Evolutionary conservation across 768 basidiomycete species (phyloP).

Genomic region (Leccinum variicolor): DNA sequence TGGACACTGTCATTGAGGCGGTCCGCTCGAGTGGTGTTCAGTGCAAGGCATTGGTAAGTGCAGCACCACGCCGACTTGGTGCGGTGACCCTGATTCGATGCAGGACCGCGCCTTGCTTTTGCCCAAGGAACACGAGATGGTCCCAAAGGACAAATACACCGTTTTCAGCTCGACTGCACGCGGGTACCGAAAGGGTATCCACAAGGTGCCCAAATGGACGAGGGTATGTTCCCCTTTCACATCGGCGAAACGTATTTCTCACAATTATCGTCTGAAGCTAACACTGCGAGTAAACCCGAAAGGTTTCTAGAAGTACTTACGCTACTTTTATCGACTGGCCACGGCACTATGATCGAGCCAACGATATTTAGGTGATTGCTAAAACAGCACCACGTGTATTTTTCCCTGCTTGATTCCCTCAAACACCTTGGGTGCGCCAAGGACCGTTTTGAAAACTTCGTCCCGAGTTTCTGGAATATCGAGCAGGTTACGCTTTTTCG

Average conservation of each 20-base stretch:
- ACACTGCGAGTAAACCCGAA: constrained; percentile 86
- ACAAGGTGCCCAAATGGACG: constrained; percentile 98
- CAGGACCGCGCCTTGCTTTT: constrained; percentile 75
- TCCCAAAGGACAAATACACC: constrained; percentile 91
- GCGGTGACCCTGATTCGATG: not conserved
- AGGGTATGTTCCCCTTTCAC: constrained; percentile 50
- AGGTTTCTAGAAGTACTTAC: constrained; percentile 63
- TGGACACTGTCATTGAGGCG: constrained; percentile 90
- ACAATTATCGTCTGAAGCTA: constrained; percentile 44
- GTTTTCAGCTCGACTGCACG: constrained; percentile 66
- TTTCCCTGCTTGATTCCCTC: constrained; percentile 67
- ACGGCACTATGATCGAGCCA: not conserved
- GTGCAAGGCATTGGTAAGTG: constrained; percentile 70
- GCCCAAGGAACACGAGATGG: constrained; percentile 95
- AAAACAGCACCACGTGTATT: constrained; percentile 80
- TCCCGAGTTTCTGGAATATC: constrained; percentile 84
- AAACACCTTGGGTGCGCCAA: constrained; percentile 59
- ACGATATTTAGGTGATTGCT: constrained; percentile 15
- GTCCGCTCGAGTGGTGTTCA: constrained; percentile 80
- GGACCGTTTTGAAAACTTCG: constrained; percentile 72
- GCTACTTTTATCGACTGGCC: constrained; percentile 12
- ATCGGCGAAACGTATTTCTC: not conserved
- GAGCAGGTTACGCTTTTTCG: constrained; percentile 70
- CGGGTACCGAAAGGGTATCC: constrained; percentile 91
- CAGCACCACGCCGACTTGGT: not conserved